These are phyloP conservation scores for Rhytidiadelphus loreus DNA, from an alignment of 225 moss, liverwort and hornwort species.

Conservation along the genomic window DNA sequence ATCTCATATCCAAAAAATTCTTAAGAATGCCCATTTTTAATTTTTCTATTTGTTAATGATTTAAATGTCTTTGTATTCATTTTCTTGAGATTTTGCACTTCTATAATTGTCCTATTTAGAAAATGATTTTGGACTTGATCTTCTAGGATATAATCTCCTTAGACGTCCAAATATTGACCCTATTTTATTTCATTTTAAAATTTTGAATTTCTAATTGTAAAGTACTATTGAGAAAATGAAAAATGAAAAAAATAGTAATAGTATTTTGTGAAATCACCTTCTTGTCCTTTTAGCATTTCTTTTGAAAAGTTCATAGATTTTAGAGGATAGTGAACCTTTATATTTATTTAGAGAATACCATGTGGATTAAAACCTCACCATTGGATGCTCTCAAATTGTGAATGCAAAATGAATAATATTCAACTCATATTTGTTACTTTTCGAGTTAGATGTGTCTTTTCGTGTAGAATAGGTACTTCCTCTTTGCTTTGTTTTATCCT, in stretches of 20 bases:
- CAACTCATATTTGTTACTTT: not conserved
- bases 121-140: not conserved
- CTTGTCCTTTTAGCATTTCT: not conserved
- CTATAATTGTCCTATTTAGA: fast-evolving
- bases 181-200: not conserved
- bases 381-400: fast-evolving
- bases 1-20: not conserved
- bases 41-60: not conserved
- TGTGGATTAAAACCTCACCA: fast-evolving
- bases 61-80: not conserved
- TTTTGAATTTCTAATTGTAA: not conserved
- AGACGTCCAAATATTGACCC: not conserved
- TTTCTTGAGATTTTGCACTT: not conserved
- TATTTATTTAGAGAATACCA: not conserved
- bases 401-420: not conserved
- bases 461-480: fast-evolving
- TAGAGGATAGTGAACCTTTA: fast-evolving
- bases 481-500: not conserved
- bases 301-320: not conserved
- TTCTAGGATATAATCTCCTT: fast-evolving
- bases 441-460: not conserved
- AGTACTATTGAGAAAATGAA: fast-evolving
- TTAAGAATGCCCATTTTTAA: not conserved
- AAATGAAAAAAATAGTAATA: not conserved
- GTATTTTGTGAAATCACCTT: not conserved